A percentile compares a stretch with the other conserved stretches of the same genome.
Evolutionary conservation across 2,329 filamentous ascomycete species (phyloP).

Genomic region (Penicillium capsulatum): DNA sequence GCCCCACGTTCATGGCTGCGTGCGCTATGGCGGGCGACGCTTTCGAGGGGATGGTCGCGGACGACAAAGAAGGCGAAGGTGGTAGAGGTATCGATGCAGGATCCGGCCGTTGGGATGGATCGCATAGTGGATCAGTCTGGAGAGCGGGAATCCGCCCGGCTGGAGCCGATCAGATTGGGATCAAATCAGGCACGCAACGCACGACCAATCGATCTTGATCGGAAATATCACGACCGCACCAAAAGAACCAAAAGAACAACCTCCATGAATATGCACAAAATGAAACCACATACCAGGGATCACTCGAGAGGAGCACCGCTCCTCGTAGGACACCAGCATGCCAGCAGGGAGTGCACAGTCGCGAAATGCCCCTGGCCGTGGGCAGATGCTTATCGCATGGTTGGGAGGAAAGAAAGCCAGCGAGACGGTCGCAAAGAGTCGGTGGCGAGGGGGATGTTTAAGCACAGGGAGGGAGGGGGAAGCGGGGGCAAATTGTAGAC

Average conservation of each 20-base stretch:
- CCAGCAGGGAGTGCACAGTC: constrained; percentile 25
- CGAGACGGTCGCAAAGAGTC: constrained; percentile 9
- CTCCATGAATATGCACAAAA: too few relatives aligned
- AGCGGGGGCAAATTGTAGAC: too few relatives aligned
- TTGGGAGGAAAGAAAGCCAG: constrained; percentile 22
- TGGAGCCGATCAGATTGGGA: constrained; percentile 25
- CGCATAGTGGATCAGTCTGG: constrained; percentile 34
- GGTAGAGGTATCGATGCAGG: constrained; percentile 25
- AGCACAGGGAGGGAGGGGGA: constrained; percentile 12
- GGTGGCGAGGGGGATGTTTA: constrained; percentile 5
- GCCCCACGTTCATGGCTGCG: constrained; percentile 20
- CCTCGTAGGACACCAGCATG: too few relatives aligned
- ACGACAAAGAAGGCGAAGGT: constrained; percentile 16
- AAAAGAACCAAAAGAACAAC: constrained; percentile 2
- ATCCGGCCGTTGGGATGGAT: constrained; percentile 27
- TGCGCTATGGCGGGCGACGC: constrained; percentile 10
- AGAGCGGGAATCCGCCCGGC: constrained; percentile 29
- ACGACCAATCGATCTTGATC: too few relatives aligned
- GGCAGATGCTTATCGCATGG: constrained; percentile 40
- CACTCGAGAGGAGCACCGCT: too few relatives aligned
- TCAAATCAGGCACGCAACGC: constrained; percentile 19
- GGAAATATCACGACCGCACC: too few relatives aligned
- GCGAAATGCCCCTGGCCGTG: constrained; percentile 36
- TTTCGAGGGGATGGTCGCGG: constrained; percentile 22
- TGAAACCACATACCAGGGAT: too few relatives aligned